Evolutionary conservation across 768 basidiomycete genomes (phyloP).

Genomic region (Amanita molliuscula): DNA sequence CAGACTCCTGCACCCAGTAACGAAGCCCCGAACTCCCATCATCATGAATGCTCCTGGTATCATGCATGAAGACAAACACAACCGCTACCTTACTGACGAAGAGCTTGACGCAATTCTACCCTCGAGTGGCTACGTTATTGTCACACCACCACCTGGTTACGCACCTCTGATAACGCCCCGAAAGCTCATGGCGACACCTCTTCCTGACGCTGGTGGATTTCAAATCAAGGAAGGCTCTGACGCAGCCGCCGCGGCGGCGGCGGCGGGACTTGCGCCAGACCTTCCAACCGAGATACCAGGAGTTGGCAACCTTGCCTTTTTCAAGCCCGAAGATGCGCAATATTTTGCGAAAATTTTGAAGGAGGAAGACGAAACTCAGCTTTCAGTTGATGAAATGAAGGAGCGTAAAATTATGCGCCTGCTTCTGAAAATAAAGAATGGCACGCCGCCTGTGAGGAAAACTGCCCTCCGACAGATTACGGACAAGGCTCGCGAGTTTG

Average conservation of each 20-base stretch:
- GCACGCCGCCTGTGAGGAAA: conserved; percentile 96
- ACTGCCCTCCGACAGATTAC: conserved; percentile 97
- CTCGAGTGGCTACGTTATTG: conserved; percentile 76
- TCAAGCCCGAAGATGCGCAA: conserved; percentile 96
- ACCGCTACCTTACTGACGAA: conserved; percentile 92
- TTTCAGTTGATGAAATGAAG: conserved; percentile 96
- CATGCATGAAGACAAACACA: conserved; percentile 92
- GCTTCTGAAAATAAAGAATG: conserved; percentile 97
- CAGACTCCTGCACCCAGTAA: conserved; percentile 67
- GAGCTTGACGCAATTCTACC: conserved; percentile 91
- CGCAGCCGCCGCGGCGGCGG: conserved; percentile 78
- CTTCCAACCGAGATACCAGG: conserved; percentile 96
- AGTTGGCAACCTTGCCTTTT: conserved; percentile 93
- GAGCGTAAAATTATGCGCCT: conserved; percentile 99
- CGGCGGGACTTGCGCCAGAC: conserved; percentile 87
- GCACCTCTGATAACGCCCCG: conserved; percentile 62
- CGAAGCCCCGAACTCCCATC: conserved; percentile 60
- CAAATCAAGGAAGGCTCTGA: conserved; percentile 96
- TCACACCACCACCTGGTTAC: conserved; percentile 92
- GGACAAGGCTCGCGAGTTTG: conserved; percentile 97
- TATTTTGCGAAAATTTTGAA: conserved; percentile 96
- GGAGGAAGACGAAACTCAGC: conserved; percentile 89
- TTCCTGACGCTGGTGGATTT: conserved; percentile 71
- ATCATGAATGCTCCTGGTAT: conserved; percentile 84
- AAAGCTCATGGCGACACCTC: conserved; percentile 47